phyloP scores from a whole-genome alignment of 805 yeast genomes.

The Candida vartiovaarae region DNA sequence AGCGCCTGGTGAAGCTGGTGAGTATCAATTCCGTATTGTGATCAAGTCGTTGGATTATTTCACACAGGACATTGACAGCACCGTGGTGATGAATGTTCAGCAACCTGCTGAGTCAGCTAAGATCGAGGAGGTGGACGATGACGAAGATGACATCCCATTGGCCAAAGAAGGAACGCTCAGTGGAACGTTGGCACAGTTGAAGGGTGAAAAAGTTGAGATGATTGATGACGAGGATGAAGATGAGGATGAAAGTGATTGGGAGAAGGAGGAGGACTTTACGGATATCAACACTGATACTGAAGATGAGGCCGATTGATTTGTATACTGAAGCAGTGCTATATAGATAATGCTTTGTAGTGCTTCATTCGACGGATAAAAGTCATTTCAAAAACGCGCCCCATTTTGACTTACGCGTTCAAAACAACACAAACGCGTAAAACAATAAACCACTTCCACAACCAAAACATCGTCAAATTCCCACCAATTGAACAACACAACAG shows the following conservation, averaged over 20 bases:
- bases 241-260: constrained; percentile 37
- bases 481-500: no score
- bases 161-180: constrained; percentile 73
- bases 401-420: no score
- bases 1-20: constrained; percentile 68
- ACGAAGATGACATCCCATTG: constrained; percentile 49
- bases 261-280: constrained; percentile 35
- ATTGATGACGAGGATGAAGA: constrained; percentile 32
- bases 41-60: constrained; percentile 72
- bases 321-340: no score
- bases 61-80: constrained; percentile 72
- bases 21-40: constrained; percentile 59
- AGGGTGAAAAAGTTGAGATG: constrained; percentile 52
- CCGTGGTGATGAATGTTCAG: constrained; percentile 63
- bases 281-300: constrained; percentile 63
- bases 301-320: constrained; percentile 37
- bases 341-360: no score
- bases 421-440: no score
- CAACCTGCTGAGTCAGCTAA: constrained; percentile 35
- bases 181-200: constrained; percentile 63
- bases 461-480: no score
- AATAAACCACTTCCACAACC: no score
- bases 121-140: constrained; percentile 41
- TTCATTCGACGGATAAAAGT: no score
- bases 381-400: no score